These are phyloP conservation scores for Acorus gramineus DNA, from an alignment of 106 monocot genomes.

Conservation along the genomic window DNA sequence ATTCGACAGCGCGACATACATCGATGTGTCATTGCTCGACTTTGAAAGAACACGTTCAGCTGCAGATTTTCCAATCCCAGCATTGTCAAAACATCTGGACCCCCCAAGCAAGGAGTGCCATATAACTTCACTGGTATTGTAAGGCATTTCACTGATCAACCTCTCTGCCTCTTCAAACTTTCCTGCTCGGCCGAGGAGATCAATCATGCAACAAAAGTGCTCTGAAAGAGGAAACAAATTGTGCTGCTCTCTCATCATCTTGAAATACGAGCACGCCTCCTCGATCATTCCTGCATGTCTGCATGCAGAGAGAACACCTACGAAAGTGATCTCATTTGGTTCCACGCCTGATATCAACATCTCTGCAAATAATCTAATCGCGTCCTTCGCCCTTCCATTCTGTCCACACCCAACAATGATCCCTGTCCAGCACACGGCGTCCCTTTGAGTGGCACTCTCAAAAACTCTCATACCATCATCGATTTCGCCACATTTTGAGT, in stretches of 20 bases:
- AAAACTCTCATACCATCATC: slow-evolving; percentile 37
- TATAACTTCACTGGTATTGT: slow-evolving; percentile 22
- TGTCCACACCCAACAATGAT: slow-evolving; percentile 52
- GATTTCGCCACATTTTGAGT: slow-evolving; percentile 63
- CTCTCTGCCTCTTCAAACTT: slow-evolving; percentile 30
- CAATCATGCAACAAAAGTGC: slow-evolving; percentile 58
- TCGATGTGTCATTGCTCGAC: slow-evolving; percentile 19
- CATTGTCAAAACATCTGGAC: slow-evolving; percentile 11
- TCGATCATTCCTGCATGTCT: slow-evolving; percentile 55
- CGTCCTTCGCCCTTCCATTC: slow-evolving; percentile 55
- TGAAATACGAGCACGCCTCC: slow-evolving; percentile 36
- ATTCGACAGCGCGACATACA: slow-evolving; percentile 30
- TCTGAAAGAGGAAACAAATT: slow-evolving; percentile 33
- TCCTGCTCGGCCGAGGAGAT: slow-evolving; percentile 48
- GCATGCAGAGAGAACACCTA: slow-evolving; percentile 66
- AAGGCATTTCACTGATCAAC: slow-evolving; percentile 36
- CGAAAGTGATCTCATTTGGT: slow-evolving; percentile 57
- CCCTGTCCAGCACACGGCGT: slow-evolving; percentile 47
- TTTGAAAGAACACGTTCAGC: not conserved
- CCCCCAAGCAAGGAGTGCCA: slow-evolving; percentile 32
- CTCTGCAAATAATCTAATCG: slow-evolving; percentile 31
- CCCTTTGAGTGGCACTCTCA: slow-evolving; percentile 12
- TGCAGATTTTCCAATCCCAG: slow-evolving; percentile 9
- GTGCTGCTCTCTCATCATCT: slow-evolving; percentile 23
- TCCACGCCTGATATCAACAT: slow-evolving; percentile 41